These are phyloP conservation scores for Erythrophleum ivorense DNA, from an alignment of 331 rosid species.

Conservation along the genomic window DNA sequence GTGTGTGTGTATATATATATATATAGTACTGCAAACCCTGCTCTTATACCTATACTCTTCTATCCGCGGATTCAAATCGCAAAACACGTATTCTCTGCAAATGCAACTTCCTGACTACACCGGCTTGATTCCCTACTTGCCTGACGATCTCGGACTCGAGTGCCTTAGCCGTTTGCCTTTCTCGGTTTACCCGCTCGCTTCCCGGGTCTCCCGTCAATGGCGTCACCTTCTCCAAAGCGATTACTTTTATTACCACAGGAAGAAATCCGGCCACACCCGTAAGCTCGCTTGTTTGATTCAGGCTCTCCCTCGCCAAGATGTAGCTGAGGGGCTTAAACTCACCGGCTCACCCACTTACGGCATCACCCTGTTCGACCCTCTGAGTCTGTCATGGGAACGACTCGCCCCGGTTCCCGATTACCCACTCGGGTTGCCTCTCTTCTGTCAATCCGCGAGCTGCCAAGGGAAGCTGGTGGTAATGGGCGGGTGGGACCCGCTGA, in stretches of 20 bases:
- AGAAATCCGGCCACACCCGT: constrained; percentile 56
- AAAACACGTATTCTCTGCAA: background rate
- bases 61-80: background rate
- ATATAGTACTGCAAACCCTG: background rate
- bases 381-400: constrained; percentile 54
- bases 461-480: constrained; percentile 70
- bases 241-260: constrained; percentile 58
- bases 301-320: constrained; percentile 11
- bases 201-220: constrained; percentile 76
- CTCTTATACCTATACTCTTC: background rate
- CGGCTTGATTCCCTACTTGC: constrained; percentile 67
- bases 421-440: constrained; percentile 66
- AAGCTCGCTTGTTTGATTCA: constrained; percentile 65
- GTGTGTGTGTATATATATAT: too few species aligned
- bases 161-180: constrained; percentile 72
- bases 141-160: constrained; percentile 70
- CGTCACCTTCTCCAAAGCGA: constrained; percentile 53
- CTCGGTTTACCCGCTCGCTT: constrained; percentile 59
- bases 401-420: constrained; percentile 63
- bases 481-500: constrained; percentile 91
- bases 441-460: constrained; percentile 64
- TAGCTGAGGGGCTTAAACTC: constrained; percentile 26
- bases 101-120: constrained; percentile 38
- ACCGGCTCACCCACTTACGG: constrained; percentile 48
- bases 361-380: constrained; percentile 63